These are phyloP conservation scores for Tricladium varicosporioides DNA, from an alignment of 2,329 filamentous ascomycete species.

Conservation along the genomic window DNA sequence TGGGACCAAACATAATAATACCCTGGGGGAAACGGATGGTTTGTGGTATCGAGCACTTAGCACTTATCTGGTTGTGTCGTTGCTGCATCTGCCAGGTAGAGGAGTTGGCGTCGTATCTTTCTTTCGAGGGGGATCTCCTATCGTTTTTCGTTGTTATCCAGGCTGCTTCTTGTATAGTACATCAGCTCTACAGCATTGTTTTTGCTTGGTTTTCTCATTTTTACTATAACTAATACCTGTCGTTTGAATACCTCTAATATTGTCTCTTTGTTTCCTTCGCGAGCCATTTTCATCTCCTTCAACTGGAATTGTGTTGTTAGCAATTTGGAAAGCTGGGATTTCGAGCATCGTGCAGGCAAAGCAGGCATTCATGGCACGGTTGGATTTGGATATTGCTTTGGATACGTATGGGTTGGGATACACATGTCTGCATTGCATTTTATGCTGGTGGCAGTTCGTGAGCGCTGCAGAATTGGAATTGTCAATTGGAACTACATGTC, in stretches of 20 bases:
- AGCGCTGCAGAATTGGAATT: background rate
- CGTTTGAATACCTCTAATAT: constrained; percentile 1
- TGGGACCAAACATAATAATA: background rate
- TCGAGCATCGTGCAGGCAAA: constrained; percentile 4
- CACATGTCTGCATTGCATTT: constrained; percentile 27
- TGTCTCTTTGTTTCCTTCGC: background rate
- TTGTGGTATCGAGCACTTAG: constrained; percentile 16
- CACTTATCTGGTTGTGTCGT: constrained; percentile 23
- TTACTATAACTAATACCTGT: constrained; percentile 8
- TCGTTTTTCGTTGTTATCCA: constrained; percentile 10
- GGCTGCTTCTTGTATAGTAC: constrained; percentile 30
- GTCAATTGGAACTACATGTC: background rate
- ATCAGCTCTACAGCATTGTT: constrained; percentile 3
- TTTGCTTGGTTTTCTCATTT: constrained; percentile 4
- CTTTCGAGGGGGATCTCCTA: constrained; percentile 18
- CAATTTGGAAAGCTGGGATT: too few relatives aligned
- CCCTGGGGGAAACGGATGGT: constrained; percentile 17
- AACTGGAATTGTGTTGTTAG: constrained; percentile 14
- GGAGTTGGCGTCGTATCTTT: constrained; percentile 27
- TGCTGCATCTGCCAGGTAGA: constrained; percentile 21
- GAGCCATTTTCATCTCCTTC: background rate
- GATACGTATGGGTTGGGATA: constrained; percentile 15
- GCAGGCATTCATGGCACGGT: constrained; percentile 12
- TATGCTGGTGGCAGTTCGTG: constrained; percentile 20
- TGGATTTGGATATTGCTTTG: constrained; percentile 16